These are phyloP conservation scores for Piper betle DNA, from an alignment of 164 flowering plant species.

Conservation along the genomic window DNA sequence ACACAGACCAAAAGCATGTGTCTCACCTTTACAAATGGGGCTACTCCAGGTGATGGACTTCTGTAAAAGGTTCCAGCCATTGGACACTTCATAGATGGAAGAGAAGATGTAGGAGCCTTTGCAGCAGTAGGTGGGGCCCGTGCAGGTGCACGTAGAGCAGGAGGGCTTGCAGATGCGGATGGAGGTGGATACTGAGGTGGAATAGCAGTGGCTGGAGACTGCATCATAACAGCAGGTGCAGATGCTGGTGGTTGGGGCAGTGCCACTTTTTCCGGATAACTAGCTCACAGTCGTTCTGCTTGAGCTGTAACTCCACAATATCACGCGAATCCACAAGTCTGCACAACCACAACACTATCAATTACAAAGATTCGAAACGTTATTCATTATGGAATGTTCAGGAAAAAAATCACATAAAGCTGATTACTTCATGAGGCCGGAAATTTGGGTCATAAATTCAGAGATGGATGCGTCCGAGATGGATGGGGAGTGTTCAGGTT, in stretches of 20 bases:
- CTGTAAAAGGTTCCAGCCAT: slow-evolving; percentile 86
- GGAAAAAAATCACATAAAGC: not conserved
- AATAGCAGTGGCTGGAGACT: slow-evolving; percentile 19
- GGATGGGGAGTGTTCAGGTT: slow-evolving; percentile 18
- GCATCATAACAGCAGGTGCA: slow-evolving; percentile 28
- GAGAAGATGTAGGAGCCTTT: slow-evolving; percentile 39
- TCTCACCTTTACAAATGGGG: slow-evolving; percentile 68
- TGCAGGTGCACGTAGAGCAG: slow-evolving; percentile 11
- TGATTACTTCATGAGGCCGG: slow-evolving; percentile 47
- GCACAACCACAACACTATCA: slow-evolving; percentile 7
- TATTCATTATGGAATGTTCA: not conserved
- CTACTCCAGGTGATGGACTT: slow-evolving; percentile 57
- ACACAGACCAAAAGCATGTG: not conserved
- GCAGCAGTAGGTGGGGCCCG: slow-evolving; percentile 24
- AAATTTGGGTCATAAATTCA: slow-evolving; percentile 49
- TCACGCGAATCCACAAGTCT: slow-evolving; percentile 90
- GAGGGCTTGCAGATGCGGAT: slow-evolving; percentile 14
- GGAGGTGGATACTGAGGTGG: slow-evolving; percentile 12
- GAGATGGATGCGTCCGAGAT: slow-evolving; percentile 43
- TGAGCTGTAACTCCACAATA: slow-evolving; percentile 70
- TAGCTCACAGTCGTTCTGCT: slow-evolving; percentile 66
- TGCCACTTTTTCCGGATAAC: slow-evolving; percentile 73
- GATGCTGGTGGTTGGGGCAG: slow-evolving; percentile 43
- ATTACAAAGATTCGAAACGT: not conserved
- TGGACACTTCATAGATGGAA: slow-evolving; percentile 64